Evolutionary conservation across 306 rosid genomes (phyloP).

Genomic region (Vigna mungo): DNA sequence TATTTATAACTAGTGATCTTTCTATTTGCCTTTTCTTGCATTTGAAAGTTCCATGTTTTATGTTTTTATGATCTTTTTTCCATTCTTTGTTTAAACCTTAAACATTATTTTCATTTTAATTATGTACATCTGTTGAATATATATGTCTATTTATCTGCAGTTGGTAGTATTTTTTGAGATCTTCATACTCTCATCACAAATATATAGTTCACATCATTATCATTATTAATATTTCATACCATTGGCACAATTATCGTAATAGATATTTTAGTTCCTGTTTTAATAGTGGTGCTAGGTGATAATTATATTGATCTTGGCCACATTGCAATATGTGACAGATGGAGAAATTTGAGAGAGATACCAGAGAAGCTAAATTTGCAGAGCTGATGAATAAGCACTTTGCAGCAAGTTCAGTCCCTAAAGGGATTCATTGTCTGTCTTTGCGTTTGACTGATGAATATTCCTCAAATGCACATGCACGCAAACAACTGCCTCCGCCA

Average conservation of each 20-base stretch:
- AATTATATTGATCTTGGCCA: constrained; percentile 30
- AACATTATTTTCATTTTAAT: constrained; percentile 15
- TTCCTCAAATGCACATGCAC: constrained; percentile 97
- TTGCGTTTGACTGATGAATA: constrained; percentile 99
- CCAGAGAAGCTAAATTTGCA: constrained; percentile 79
- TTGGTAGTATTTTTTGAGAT: constrained; percentile 11
- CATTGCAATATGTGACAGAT: constrained; percentile 59
- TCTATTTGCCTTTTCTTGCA: neutral
- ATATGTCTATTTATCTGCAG: constrained; percentile 14
- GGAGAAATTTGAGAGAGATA: constrained; percentile 92
- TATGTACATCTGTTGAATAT: neutral
- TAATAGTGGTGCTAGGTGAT: constrained; percentile 22
- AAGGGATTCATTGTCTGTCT: constrained; percentile 93
- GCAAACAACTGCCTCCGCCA: constrained; percentile 94
- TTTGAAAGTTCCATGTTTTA: neutral
- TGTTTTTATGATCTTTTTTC: constrained; percentile 10
- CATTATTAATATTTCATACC: constrained; percentile 2
- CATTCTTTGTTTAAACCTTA: constrained; percentile 12
- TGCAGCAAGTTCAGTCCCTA: constrained; percentile 96
- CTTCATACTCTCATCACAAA: constrained; percentile 10
- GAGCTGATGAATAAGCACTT: constrained; percentile 97
- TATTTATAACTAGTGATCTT: neutral
- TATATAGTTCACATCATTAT: neutral
- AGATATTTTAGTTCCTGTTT: neutral
- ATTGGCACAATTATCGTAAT: constrained; percentile 5